A percentile compares a stretch with the other conserved stretches of the same genome.
These are phyloP conservation scores for Phytopythium delawarense DNA, from an alignment of 352 stramenopile genomes.

Conservation along the genomic window DNA sequence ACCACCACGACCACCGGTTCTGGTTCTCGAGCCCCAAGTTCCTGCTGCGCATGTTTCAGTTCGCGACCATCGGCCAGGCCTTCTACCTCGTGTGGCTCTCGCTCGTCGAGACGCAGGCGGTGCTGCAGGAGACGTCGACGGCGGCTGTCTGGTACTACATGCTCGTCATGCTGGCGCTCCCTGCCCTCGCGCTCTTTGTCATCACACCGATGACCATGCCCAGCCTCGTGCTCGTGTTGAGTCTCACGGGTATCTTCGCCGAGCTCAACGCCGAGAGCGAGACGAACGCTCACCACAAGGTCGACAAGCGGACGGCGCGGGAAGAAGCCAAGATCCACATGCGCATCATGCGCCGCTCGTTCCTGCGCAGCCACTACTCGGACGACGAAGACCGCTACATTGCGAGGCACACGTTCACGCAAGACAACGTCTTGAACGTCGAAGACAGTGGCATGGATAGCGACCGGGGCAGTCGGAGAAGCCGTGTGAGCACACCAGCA, in stretches of 20 bases:
- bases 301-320: slow-evolving; percentile 23
- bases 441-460: neutral
- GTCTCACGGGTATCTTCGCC: slow-evolving; percentile 82
- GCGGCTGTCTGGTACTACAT: slow-evolving; percentile 22
- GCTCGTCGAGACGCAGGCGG: slow-evolving; percentile 54
- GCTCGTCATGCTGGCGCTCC: slow-evolving; percentile 65
- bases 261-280: slow-evolving; percentile 51
- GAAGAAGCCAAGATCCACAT: slow-evolving; percentile 64
- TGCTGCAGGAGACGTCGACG: slow-evolving; percentile 14
- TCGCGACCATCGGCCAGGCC: slow-evolving; percentile 80
- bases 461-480: neutral
- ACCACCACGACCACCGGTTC: slow-evolving; percentile 78
- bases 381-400: slow-evolving; percentile 21
- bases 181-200: slow-evolving; percentile 59
- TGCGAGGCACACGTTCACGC: neutral
- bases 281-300: neutral
- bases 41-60: slow-evolving; percentile 77
- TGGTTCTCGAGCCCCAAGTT: slow-evolving; percentile 78
- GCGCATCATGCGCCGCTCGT: slow-evolving; percentile 66
- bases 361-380: slow-evolving; percentile 60
- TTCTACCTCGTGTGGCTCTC: slow-evolving; percentile 88
- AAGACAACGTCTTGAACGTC: neutral
- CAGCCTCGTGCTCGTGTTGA: slow-evolving; percentile 85
- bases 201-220: slow-evolving; percentile 87
- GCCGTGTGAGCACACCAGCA: neutral